Percentiles rank a stretch among this genome's conserved stretches.
phyloP scores from a whole-genome alignment of 192 early-diverging fungal species.

The Phlyctochytrium planicorne region DNA sequence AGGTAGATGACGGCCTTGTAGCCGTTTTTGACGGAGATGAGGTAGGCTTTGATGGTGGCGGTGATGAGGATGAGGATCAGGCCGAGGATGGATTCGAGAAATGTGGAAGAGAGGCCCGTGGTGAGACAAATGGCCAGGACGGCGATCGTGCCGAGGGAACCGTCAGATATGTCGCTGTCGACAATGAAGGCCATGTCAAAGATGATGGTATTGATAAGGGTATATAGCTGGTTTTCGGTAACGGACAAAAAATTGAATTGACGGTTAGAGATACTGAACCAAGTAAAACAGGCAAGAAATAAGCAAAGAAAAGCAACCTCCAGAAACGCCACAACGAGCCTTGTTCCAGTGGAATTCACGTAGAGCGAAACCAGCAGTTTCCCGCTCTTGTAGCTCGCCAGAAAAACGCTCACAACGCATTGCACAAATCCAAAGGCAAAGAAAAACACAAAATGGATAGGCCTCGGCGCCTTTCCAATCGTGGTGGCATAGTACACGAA shows the following conservation, averaged over 20 bases:
- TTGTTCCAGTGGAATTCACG: not conserved
- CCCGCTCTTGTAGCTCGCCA: not conserved
- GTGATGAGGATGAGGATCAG: constrained; percentile 4
- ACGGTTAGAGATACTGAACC: no score
- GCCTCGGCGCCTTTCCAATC: not conserved
- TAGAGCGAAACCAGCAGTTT: not conserved
- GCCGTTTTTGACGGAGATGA: constrained; percentile 5
- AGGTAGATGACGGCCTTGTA: constrained; percentile 5
- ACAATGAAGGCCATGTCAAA: not conserved
- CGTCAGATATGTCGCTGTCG: not conserved
- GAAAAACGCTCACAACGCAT: not conserved
- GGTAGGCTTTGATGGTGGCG: not conserved
- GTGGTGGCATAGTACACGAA: not conserved
- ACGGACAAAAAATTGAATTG: no score
- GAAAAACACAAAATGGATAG: no score
- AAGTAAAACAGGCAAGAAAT: not conserved
- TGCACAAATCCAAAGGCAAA: not conserved
- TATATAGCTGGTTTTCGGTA: no score
- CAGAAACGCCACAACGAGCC: not conserved
- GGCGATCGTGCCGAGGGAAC: constrained; percentile 10
- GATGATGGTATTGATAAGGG: not conserved
- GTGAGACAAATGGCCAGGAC: constrained; percentile 13
- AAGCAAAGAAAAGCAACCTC: constrained; percentile 5
- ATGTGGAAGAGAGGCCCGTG: constrained; percentile 26
- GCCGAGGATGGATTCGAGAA: constrained; percentile 2